A percentile compares a stretch with the other conserved stretches of the same genome.
Conservation (phyloP, 805 yeast genomes). For the Ogataea wickerhamii region DNA sequence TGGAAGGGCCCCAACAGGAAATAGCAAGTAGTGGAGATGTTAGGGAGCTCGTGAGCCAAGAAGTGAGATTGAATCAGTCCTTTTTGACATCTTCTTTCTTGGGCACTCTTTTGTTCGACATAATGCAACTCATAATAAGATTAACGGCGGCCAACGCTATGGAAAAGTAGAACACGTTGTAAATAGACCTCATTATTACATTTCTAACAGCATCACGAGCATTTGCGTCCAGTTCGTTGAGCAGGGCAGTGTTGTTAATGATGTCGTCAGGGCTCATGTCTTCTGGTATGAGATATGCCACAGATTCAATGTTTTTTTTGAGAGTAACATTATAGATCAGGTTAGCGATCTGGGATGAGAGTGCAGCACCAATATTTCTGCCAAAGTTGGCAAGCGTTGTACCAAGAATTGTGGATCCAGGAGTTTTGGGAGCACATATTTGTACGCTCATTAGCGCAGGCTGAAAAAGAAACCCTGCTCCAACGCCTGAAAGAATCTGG, state of each 20-base stretch:
- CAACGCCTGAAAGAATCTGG: constrained; percentile 43
- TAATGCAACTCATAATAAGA: constrained; percentile 1
- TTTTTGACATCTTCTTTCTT: constrained; percentile 1
- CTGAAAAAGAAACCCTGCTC: constrained; percentile 45
- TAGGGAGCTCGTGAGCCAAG: no score
- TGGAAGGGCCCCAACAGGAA: no score
- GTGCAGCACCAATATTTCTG: constrained; percentile 47
- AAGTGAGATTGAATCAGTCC: no score
- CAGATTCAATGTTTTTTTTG: not conserved
- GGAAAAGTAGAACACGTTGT: constrained; percentile 1
- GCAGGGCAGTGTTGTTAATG: not conserved
- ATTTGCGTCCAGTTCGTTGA: not conserved
- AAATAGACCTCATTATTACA: not conserved
- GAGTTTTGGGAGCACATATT: constrained; percentile 46
- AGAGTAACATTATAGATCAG: constrained; percentile 33
- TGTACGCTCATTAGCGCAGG: constrained; percentile 41
- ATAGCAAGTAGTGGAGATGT: no score
- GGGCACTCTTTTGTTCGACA: constrained; percentile 4
- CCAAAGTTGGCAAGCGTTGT: constrained; percentile 43
- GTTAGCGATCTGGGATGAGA: constrained; percentile 42
- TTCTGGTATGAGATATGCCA: not conserved
- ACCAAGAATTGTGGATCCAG: constrained; percentile 49
- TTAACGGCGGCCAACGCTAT: constrained; percentile 1
- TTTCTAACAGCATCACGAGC: not conserved
- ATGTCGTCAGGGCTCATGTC: not conserved